Percentiles rank a stretch among this genome's conserved stretches.
phyloP scores from a whole-genome alignment of 352 stramenopile species.

The Phytophthora quininea region DNA sequence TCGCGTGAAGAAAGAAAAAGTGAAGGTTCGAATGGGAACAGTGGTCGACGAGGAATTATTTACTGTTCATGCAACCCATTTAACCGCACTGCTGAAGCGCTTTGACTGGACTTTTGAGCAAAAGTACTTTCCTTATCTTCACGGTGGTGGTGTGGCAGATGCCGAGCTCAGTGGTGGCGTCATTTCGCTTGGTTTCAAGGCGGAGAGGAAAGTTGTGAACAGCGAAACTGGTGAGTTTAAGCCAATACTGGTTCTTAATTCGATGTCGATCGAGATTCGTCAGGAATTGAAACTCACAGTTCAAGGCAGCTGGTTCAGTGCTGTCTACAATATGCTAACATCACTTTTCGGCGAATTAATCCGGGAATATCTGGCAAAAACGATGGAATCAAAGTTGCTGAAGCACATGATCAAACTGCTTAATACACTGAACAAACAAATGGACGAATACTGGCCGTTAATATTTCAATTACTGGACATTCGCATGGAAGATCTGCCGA shows the following conservation, averaged over 20 bases:
- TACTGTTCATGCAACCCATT: conserved; percentile 73
- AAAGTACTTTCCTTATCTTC: conserved; percentile 88
- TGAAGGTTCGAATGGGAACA: conserved; percentile 84
- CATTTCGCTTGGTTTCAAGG: conserved; percentile 85
- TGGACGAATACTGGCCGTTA: conserved; percentile 87
- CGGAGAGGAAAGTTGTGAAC: conserved; percentile 71
- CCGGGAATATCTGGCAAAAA: conserved; percentile 85
- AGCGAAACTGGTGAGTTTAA: conserved; percentile 66
- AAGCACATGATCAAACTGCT: conserved; percentile 86
- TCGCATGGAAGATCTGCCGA: conserved; percentile 75
- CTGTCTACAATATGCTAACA: conserved; percentile 84
- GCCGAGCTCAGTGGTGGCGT: conserved; percentile 71
- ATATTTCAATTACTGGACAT: conserved; percentile 86
- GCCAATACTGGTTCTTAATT: conserved; percentile 78
- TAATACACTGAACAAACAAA: conserved; percentile 82
- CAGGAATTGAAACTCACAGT: conserved; percentile 84
- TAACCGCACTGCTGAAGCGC: conserved; percentile 80
- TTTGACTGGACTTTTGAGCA: conserved; percentile 89
- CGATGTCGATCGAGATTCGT: conserved; percentile 85
- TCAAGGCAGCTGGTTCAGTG: conserved; percentile 87
- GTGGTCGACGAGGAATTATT: conserved; percentile 83
- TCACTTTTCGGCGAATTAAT: conserved; percentile 80
- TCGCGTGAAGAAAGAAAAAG: conserved; percentile 82
- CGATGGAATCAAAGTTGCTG: conserved; percentile 83
- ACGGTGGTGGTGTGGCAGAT: conserved; percentile 76